Evolutionary conservation across 1,284 basidiomycete genomes (phyloP).

Genomic region (Ceratobasidium sp.): DNA sequence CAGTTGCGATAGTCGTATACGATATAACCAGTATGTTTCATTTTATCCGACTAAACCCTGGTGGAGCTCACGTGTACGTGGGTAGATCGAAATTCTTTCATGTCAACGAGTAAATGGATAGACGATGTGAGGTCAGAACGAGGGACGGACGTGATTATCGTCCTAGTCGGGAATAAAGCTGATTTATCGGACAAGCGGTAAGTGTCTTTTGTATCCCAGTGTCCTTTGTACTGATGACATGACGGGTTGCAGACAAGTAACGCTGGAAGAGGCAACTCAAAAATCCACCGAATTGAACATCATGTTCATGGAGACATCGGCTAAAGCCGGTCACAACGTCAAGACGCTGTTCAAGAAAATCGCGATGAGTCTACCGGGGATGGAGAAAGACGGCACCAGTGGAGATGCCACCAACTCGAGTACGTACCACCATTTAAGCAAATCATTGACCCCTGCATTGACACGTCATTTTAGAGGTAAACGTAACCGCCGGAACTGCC

Average conservation of each 20-base stretch:
- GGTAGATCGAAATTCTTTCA: slow-evolving; percentile 93
- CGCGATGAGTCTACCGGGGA: slow-evolving; percentile 96
- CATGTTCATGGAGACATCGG: slow-evolving; percentile 99
- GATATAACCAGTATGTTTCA: slow-evolving; percentile 90
- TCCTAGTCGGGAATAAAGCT: slow-evolving; percentile 99
- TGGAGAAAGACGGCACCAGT: slow-evolving; percentile 82
- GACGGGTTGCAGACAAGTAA: slow-evolving; percentile 85
- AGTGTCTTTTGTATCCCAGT: slow-evolving; percentile 53
- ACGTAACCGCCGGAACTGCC: slow-evolving; percentile 75
- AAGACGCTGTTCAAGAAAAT: slow-evolving; percentile 99
- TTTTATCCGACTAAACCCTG: neutral
- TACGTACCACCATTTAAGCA: slow-evolving; percentile 59
- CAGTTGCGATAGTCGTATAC: slow-evolving; percentile 51
- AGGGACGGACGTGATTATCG: slow-evolving; percentile 98
- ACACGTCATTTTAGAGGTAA: slow-evolving; percentile 72
- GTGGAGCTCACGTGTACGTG: slow-evolving; percentile 16
- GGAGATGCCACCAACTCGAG: slow-evolving; percentile 79
- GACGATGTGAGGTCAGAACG: slow-evolving; percentile 98
- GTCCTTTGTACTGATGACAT: slow-evolving; percentile 32
- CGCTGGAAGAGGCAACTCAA: slow-evolving; percentile 95
- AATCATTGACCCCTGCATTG: slow-evolving; percentile 7
- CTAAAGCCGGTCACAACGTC: slow-evolving; percentile 99
- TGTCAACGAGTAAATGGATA: slow-evolving; percentile 99
- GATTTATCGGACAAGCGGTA: slow-evolving; percentile 95
- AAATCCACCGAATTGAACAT: slow-evolving; percentile 94